Conservation (phyloP, 2,329 filamentous ascomycete species). For the Phoma sp. region DNA sequence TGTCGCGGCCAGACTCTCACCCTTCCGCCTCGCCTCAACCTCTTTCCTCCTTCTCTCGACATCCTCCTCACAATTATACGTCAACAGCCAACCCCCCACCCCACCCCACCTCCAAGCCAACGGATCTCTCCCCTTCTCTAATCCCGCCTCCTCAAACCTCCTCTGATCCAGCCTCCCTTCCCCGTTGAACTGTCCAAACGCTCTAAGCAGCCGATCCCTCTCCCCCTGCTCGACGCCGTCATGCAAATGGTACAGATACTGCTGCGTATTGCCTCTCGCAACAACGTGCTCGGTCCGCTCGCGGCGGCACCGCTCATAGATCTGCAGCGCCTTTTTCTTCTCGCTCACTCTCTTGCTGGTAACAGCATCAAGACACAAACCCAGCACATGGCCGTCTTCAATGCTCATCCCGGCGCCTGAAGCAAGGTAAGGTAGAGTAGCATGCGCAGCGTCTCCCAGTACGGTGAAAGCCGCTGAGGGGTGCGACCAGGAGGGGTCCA, state of each 20-base stretch:
- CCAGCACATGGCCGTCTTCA: slow-evolving; percentile 65
- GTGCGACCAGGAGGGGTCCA: slow-evolving; percentile 63
- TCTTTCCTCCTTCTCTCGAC: slow-evolving; percentile 39
- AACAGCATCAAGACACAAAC: slow-evolving; percentile 59
- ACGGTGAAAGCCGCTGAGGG: slow-evolving; percentile 62
- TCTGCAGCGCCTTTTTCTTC: slow-evolving; percentile 47
- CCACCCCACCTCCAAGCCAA: slow-evolving; percentile 48
- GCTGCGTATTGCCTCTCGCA: slow-evolving; percentile 64
- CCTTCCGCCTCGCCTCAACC: slow-evolving; percentile 11
- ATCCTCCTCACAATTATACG: slow-evolving; percentile 43
- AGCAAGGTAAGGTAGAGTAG: slow-evolving; percentile 68
- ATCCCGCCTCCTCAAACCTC: slow-evolving; percentile 25
- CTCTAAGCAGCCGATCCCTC: slow-evolving; percentile 51
- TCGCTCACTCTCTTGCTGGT: slow-evolving; percentile 46
- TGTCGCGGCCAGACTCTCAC: too few species aligned
- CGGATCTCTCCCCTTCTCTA: slow-evolving; percentile 39
- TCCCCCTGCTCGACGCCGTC: slow-evolving; percentile 64
- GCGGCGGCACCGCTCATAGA: slow-evolving; percentile 65
- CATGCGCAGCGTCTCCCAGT: slow-evolving; percentile 68
- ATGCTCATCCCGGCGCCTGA: slow-evolving; percentile 65
- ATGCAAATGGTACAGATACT: slow-evolving; percentile 66
- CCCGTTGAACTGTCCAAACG: slow-evolving; percentile 39
- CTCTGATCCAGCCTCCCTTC: slow-evolving; percentile 27
- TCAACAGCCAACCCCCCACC: slow-evolving; percentile 44
- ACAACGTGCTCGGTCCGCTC: slow-evolving; percentile 66